A percentile compares a stretch with the other conserved stretches of the same genome.
Conservation (phyloP, 352 stramenopile genomes). For the Globisporangium radiosum region DNA sequence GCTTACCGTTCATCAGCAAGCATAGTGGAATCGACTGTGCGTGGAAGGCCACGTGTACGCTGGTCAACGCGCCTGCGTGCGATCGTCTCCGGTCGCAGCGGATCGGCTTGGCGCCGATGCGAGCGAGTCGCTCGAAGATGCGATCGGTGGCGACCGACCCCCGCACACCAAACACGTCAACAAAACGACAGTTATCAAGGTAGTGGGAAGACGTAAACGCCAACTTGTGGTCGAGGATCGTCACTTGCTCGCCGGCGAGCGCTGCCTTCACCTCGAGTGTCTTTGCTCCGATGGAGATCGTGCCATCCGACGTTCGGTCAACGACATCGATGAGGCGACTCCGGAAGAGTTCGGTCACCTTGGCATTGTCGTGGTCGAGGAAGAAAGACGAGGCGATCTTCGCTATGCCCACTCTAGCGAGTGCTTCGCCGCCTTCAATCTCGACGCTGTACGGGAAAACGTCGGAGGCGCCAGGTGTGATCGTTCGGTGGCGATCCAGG, state of each 20-base stretch:
- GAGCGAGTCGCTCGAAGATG: neutral
- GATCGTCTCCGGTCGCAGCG: constrained; percentile 1
- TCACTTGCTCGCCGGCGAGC: neutral
- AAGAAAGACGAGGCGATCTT: neutral
- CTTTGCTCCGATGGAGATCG: neutral
- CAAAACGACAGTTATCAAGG: neutral
- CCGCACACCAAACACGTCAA: constrained; percentile 2
- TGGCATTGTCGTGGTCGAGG: neutral
- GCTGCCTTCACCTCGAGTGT: neutral
- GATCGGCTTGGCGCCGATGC: neutral
- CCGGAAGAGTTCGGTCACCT: neutral
- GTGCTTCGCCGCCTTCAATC: neutral
- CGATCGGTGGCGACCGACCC: neutral
- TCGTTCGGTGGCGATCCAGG: neutral
- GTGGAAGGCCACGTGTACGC: neutral
- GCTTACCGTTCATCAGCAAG: neutral
- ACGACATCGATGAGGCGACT: neutral
- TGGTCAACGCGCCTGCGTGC: neutral
- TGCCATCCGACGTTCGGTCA: neutral
- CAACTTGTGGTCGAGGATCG: neutral
- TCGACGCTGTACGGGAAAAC: neutral
- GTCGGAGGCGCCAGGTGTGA: neutral
- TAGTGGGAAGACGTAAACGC: neutral
- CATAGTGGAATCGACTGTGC: neutral
- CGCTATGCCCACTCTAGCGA: neutral